Evolutionary conservation across 495 filamentous ascomycete genomes (phyloP), one percentile per base, ranked within the genome.

Genomic region (Podospora comata): DNA sequence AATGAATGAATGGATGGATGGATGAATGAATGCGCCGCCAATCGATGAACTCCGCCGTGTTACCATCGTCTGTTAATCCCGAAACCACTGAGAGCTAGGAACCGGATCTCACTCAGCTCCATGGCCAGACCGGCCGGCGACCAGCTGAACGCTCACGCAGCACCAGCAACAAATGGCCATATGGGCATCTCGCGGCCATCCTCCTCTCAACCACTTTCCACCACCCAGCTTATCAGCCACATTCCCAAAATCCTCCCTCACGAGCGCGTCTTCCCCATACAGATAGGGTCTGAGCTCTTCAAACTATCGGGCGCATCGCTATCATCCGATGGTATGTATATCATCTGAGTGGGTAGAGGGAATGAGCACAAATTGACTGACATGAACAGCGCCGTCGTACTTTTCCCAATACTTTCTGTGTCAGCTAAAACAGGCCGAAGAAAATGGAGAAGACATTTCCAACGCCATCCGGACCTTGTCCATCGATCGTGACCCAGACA

Each of bases 391-490:
- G 79, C 94, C 94, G 73, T 97, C 95, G 68, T 99, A 97, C 78
- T 97, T 99, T 78, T 97, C 95, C 23, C 90, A 90, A 70, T 97
- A 93, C 80, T 99, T 99, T 81, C 87, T 88, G 66, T 90, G 91
- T 69, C 94, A 97, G 79, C 76, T 99, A 19, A 85, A 85, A 62
- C 77, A 79, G 65, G 84, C 85, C 60, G 82, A 86, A 65, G 84
- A 83, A n/a, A 79, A 84, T 67, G 85, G 85, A 67, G 82, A 85
- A 66, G 84, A 86, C 68, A 58, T 84, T 58, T 73, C 71, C 2
- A 73, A 74, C 32, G 74, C 80, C 18, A 82, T 86, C 66, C 77
- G 82, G 53, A 97, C 94, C 5, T 85, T 97, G 23, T 97, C 96
- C 78, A 97, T 99, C 76, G 94, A 99, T 80, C 88, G 94, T 54